phyloP scores from a whole-genome alignment of 2,329 filamentous ascomycete genomes.

The Arthrocladium fulminans region DNA sequence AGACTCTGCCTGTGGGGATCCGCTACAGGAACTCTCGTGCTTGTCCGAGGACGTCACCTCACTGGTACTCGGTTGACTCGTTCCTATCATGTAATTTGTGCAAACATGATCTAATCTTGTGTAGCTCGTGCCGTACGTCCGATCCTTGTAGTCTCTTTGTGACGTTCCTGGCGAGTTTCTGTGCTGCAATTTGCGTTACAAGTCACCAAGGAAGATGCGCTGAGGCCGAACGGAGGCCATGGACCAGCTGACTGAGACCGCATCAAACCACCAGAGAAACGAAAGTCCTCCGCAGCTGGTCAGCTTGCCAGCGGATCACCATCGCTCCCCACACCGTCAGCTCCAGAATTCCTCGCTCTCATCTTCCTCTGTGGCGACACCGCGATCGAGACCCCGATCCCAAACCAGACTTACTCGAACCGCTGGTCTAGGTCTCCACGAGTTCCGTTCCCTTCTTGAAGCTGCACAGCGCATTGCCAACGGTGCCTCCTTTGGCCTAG shows the following conservation, averaged over 20 bases:
- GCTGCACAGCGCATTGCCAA: slow-evolving; percentile 7
- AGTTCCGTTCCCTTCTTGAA: slow-evolving; percentile 7
- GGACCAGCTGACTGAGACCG: background rate
- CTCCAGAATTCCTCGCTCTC: background rate
- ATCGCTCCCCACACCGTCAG: background rate
- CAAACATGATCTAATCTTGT: no score
- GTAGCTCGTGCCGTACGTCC: no score
- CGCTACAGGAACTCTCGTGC: background rate
- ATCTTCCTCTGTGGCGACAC: background rate
- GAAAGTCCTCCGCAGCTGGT: background rate
- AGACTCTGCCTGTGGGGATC: no score
- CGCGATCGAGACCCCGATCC: background rate
- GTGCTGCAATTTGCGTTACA: background rate
- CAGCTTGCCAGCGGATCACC: background rate
- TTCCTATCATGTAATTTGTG: no score
- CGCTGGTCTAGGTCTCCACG: background rate
- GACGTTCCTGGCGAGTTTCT: no score
- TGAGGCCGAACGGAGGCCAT: background rate
- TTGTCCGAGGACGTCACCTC: background rate
- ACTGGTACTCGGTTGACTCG: no score
- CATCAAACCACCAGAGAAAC: background rate
- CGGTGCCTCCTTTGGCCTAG: background rate
- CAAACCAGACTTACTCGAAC: background rate
- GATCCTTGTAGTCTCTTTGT: no score
- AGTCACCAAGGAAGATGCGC: background rate